phyloP scores from a whole-genome alignment of 2,329 filamentous ascomycete genomes.

The Zopfia rhizophila region DNA sequence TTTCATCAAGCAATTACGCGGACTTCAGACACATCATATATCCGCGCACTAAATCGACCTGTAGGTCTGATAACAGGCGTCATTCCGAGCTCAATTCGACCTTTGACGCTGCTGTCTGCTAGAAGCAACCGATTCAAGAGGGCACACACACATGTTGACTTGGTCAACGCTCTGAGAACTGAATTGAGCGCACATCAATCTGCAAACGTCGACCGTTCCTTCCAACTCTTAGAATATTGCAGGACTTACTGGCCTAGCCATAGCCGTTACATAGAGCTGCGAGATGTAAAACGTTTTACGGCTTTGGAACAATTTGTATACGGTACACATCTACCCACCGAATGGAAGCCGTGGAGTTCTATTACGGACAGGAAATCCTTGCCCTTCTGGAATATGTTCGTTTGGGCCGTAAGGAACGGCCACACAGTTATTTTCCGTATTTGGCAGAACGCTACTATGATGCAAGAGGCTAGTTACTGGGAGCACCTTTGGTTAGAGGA shows the following conservation, averaged over 20 bases:
- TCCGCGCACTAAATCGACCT: slow-evolving; percentile 6
- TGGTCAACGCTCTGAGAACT: slow-evolving; percentile 10
- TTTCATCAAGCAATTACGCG: slow-evolving; percentile 12
- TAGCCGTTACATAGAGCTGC: slow-evolving; percentile 9
- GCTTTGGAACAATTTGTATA: slow-evolving; percentile 8
- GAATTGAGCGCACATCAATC: slow-evolving; percentile 11
- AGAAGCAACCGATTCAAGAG: slow-evolving; percentile 6
- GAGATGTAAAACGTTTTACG: slow-evolving; percentile 4
- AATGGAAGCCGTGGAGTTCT: slow-evolving; percentile 17
- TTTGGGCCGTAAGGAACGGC: slow-evolving; percentile 17
- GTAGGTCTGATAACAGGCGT: slow-evolving; percentile 1
- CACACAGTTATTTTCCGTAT: slow-evolving; percentile 13
- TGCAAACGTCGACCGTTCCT: slow-evolving; percentile 7
- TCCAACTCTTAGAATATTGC: slow-evolving; percentile 15
- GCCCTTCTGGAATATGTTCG: slow-evolving; percentile 18
- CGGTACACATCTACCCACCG: slow-evolving; percentile 6
- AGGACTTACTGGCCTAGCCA: slow-evolving; percentile 13
- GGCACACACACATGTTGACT: slow-evolving; percentile 1
- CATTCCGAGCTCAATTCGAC: slow-evolving; percentile 6
- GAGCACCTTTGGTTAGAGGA: slow-evolving; percentile 12
- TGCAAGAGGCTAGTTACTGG: slow-evolving; percentile 13
- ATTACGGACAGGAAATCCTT: slow-evolving; percentile 5
- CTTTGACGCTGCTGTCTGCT: neutral
- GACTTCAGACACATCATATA: slow-evolving; percentile 14
- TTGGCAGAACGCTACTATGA: slow-evolving; percentile 9